These are phyloP conservation scores for Penicillium odoratum DNA, from an alignment of 495 filamentous ascomycete genomes.

Conservation along the genomic window DNA sequence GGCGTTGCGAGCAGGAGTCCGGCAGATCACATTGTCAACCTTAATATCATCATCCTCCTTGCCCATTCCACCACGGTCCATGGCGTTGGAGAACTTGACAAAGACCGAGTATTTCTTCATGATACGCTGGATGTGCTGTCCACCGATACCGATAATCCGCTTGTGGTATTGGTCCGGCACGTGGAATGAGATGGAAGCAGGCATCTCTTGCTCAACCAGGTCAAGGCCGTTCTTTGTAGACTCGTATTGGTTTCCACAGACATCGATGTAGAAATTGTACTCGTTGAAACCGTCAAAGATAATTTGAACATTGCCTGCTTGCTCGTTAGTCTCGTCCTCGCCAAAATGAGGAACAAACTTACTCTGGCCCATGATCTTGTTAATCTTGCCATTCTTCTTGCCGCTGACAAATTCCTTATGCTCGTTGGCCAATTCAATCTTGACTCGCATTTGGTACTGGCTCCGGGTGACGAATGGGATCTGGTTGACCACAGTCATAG, in stretches of 20 bases:
- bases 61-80: slow-evolving; percentile 93
- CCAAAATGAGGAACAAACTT: slow-evolving; percentile 22
- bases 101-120: slow-evolving; percentile 99
- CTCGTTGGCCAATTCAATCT: slow-evolving; percentile 98
- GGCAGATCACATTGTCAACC: slow-evolving; percentile 98
- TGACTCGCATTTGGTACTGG: slow-evolving; percentile 90
- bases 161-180: slow-evolving; percentile 99
- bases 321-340: slow-evolving; percentile 6
- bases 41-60: slow-evolving; percentile 97
- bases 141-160: slow-evolving; percentile 97
- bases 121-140: slow-evolving; percentile 97
- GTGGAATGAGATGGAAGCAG: slow-evolving; percentile 97
- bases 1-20: slow-evolving; percentile 94
- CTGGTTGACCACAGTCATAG: slow-evolving; percentile 87
- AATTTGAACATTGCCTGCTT: slow-evolving; percentile 85
- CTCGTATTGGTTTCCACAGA: slow-evolving; percentile 86
- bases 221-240: slow-evolving; percentile 87
- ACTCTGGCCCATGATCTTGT: slow-evolving; percentile 99
- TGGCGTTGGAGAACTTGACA: slow-evolving; percentile 99
- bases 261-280: slow-evolving; percentile 99
- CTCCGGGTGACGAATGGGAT: slow-evolving; percentile 85
- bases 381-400: slow-evolving; percentile 99
- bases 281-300: slow-evolving; percentile 99
- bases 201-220: slow-evolving; percentile 98
- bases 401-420: slow-evolving; percentile 99